A percentile compares a stretch with the other conserved stretches of the same genome.
These are phyloP conservation scores for Citropsis articulata DNA, from an alignment of 345 rosid genomes.

Conservation along the genomic window DNA sequence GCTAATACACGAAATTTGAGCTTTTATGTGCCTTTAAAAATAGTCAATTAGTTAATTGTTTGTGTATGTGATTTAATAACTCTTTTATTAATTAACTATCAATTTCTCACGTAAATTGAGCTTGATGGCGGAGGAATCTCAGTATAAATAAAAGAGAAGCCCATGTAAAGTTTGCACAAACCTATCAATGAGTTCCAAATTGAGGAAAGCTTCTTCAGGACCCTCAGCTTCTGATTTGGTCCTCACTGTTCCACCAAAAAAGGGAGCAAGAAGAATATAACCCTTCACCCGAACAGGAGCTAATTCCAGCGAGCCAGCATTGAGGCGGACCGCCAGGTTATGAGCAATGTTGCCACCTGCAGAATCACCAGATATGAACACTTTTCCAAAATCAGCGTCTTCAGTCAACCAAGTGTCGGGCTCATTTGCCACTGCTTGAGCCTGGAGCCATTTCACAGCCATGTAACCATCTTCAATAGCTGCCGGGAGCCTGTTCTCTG, in stretches of 20 bases:
- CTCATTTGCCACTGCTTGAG: conserved; percentile 32
- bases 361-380: conserved; percentile 54
- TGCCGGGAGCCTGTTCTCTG: conserved; percentile 56
- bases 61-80: too few relatives aligned
- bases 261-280: conserved; percentile 51
- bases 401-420: conserved; percentile 43
- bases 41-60: too few relatives aligned
- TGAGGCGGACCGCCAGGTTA: conserved; percentile 44
- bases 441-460: conserved; percentile 54
- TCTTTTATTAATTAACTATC: too few relatives aligned
- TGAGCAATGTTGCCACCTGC: conserved; percentile 65
- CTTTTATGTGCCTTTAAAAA: too few relatives aligned
- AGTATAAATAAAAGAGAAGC: too few relatives aligned
- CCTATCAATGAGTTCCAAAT: conserved; percentile 63
- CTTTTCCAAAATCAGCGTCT: conserved; percentile 45
- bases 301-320: conserved; percentile 37
- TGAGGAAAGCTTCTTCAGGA: conserved; percentile 54
- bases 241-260: conserved; percentile 51
- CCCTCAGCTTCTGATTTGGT: conserved; percentile 55
- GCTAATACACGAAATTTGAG: neutral
- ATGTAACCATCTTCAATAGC: conserved; percentile 49
- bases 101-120: too few relatives aligned
- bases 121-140: too few relatives aligned
- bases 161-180: neutral
- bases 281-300: conserved; percentile 48